phyloP scores from a whole-genome alignment of 805 yeast species.

The Isabelozyma pseudorhagii region DNA sequence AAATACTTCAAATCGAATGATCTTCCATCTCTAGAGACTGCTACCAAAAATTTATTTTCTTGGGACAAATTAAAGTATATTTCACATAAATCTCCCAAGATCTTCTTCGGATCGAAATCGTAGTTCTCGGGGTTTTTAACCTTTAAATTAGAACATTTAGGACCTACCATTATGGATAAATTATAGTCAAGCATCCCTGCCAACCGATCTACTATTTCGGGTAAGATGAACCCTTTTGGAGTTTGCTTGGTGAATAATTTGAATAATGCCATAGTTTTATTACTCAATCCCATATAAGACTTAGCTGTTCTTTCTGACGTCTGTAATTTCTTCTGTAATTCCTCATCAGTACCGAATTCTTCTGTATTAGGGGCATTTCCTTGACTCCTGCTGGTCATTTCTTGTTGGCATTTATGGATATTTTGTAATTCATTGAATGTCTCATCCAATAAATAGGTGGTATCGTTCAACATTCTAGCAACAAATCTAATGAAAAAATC shows the following conservation, averaged over 20 bases:
- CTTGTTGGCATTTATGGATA: conserved; percentile 74
- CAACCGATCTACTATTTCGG: conserved; percentile 88
- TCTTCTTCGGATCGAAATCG: conserved; percentile 73
- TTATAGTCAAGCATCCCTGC: conserved; percentile 97
- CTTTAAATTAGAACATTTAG: conserved; percentile 83
- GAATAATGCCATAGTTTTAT: conserved; percentile 77
- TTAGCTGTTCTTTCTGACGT: conserved; percentile 74
- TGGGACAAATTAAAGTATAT: conserved; percentile 71
- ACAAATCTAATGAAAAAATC: conserved; percentile 89
- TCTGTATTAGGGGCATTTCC: conserved; percentile 28
- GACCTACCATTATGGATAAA: conserved; percentile 90
- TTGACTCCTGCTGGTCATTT: conserved; percentile 48
- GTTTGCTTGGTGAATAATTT: conserved; percentile 81
- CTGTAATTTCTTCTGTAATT: conserved; percentile 52
- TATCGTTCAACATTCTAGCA: conserved; percentile 92
- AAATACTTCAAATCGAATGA: conserved; percentile 73
- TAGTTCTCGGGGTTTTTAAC: conserved; percentile 82
- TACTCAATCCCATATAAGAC: conserved; percentile 78
- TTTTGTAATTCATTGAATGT: conserved; percentile 74
- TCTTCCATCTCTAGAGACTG: conserved; percentile 90
- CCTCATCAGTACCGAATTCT: conserved; percentile 57
- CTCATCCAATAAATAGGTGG: conserved; percentile 89
- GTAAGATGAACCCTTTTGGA: conserved; percentile 79
- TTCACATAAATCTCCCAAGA: conserved; percentile 66
- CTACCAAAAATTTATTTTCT: conserved; percentile 64